phyloP scores from a whole-genome alignment of 306 rosid species.

The Abrus pulchellus region DNA sequence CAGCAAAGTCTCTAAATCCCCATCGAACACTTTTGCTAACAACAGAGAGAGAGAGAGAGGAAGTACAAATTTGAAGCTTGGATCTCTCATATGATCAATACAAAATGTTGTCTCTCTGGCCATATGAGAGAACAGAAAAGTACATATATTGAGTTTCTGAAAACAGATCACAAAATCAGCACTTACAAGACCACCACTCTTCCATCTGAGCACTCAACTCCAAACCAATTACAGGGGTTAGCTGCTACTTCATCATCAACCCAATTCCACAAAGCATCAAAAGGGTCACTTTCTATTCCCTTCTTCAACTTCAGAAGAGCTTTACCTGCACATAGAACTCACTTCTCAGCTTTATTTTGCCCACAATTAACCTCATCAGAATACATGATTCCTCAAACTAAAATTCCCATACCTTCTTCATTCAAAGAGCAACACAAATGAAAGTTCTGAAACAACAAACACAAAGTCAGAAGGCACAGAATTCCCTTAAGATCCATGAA shows the following conservation, averaged over 20 bases:
- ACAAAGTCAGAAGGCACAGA: constrained; percentile 50
- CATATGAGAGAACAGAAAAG: constrained; percentile 7
- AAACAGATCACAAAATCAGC: constrained; percentile 40
- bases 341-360: constrained; percentile 24
- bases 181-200: constrained; percentile 81
- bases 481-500: constrained; percentile 52
- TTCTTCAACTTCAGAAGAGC: constrained; percentile 80
- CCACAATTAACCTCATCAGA: constrained; percentile 12
- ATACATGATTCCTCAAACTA: constrained; percentile 28
- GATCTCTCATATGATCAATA: constrained; percentile 15
- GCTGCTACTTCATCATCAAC: constrained; percentile 61
- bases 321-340: constrained; percentile 69
- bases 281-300: constrained; percentile 76
- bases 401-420: constrained; percentile 72
- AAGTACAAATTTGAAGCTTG: not conserved
- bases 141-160: constrained; percentile 3
- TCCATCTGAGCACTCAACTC: constrained; percentile 84
- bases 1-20: not conserved
- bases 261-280: constrained; percentile 81
- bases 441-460: constrained; percentile 62
- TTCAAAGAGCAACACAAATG: constrained; percentile 72
- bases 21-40: not conserved
- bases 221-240: constrained; percentile 83
- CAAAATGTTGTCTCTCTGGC: constrained; percentile 13
- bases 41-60: constrained; percentile 1